Evolutionary conservation across 2,329 filamentous ascomycete genomes (phyloP).

Genomic region (Xylaria digitata): DNA sequence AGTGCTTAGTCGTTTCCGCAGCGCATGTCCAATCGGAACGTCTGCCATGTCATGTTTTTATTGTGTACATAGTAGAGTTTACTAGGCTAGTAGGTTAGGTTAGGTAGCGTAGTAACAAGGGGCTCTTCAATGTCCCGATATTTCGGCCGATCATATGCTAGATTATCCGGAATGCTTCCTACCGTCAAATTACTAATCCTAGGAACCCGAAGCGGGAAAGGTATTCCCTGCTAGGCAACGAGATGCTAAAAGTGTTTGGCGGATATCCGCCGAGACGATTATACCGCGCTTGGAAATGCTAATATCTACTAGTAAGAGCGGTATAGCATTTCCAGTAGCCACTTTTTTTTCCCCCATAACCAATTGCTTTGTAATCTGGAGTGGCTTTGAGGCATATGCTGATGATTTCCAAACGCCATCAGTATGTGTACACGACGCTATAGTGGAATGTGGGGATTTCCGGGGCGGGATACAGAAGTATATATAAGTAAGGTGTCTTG

Average conservation of each 20-base stretch:
- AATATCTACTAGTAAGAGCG: background rate
- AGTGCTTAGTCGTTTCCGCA: too few species aligned
- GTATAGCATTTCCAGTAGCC: background rate
- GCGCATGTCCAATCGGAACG: too few species aligned
- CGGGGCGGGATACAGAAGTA: background rate
- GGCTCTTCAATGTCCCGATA: background rate
- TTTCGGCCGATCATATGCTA: conserved; percentile 5
- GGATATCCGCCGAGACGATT: background rate
- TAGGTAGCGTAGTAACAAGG: too few species aligned
- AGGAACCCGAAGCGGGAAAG: background rate
- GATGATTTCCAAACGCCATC: background rate
- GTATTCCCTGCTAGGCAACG: too few species aligned
- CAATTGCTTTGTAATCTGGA: conserved; percentile 23
- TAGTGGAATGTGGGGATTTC: background rate
- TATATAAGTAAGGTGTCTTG: conserved; percentile 8
- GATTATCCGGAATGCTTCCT: background rate
- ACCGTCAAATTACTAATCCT: background rate
- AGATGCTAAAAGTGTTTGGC: background rate
- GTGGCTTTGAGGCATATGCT: background rate
- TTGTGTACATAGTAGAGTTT: too few species aligned
- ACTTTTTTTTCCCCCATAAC: background rate
- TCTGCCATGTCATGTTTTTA: too few species aligned
- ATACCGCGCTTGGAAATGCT: conserved; percentile 21
- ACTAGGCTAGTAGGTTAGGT: too few species aligned
- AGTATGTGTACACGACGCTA: background rate